These are phyloP conservation scores for Spirogloea muscicola DNA, from an alignment of 139 green algal species.

Conservation along the genomic window DNA sequence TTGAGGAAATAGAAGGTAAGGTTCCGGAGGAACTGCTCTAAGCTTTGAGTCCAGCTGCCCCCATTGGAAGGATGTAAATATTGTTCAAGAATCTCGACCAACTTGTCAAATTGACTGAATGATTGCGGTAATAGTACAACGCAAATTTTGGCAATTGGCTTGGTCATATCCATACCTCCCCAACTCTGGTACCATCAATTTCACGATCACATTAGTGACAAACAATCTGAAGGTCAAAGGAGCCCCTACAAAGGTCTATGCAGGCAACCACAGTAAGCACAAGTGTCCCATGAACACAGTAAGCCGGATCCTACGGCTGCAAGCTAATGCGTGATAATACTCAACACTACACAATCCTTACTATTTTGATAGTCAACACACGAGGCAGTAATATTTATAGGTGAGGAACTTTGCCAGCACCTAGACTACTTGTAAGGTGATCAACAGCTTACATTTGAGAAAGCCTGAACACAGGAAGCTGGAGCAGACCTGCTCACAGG, in stretches of 20 bases:
- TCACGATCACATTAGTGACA: neutral
- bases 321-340: too few relatives aligned
- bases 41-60: constrained; percentile 52
- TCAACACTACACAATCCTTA: too few relatives aligned
- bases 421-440: too few relatives aligned
- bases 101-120: constrained; percentile 21
- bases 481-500: neutral
- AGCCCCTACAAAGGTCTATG: neutral
- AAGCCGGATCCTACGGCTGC: too few relatives aligned
- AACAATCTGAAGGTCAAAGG: neutral
- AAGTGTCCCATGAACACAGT: neutral
- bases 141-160: too few relatives aligned
- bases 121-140: too few relatives aligned
- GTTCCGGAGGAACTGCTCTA: constrained; percentile 31
- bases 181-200: neutral
- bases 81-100: constrained; percentile 36
- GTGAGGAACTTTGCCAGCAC: constrained; percentile 17
- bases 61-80: constrained; percentile 84
- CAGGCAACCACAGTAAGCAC: neutral
- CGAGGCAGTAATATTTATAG: too few relatives aligned
- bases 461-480: too few relatives aligned
- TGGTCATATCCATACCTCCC: neutral
- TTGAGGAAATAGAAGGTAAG: constrained; percentile 52
- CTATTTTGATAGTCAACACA: too few relatives aligned
- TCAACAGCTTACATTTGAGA: too few relatives aligned